phyloP scores from a whole-genome alignment of 129 eudicot species.

The Solidago caesia region DNA sequence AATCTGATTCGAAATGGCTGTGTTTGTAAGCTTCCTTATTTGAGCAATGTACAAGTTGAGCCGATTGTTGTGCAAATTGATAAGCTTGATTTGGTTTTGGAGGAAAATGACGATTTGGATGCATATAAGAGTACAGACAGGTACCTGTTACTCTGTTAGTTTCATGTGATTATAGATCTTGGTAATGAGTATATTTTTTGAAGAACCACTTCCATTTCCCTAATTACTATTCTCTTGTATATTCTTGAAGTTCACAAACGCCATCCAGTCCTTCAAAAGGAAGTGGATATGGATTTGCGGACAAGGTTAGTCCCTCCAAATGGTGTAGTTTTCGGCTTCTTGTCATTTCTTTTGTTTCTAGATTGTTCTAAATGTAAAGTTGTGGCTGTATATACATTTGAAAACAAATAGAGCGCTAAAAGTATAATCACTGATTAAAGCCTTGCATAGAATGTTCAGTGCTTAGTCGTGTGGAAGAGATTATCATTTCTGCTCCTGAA shows the following conservation, averaged over 20 bases:
- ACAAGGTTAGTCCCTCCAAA: slow-evolving; percentile 63
- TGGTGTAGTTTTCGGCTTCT: slow-evolving; percentile 9
- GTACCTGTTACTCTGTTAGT: slow-evolving; percentile 26
- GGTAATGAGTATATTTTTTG: slow-evolving; percentile 1
- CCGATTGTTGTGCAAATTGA: slow-evolving; percentile 95
- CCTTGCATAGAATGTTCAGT: slow-evolving; percentile 6
- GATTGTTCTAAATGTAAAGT: neutral
- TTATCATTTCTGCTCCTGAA: slow-evolving; percentile 9
- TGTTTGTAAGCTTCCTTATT: slow-evolving; percentile 74
- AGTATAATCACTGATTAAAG: slow-evolving; percentile 11
- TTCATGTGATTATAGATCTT: neutral
- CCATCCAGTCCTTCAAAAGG: slow-evolving; percentile 65
- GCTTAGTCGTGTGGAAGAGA: slow-evolving; percentile 8
- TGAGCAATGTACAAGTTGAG: slow-evolving; percentile 88
- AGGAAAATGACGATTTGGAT: slow-evolving; percentile 80
- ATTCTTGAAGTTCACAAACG: slow-evolving; percentile 49
- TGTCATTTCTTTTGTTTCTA: neutral
- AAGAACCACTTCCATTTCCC: neutral
- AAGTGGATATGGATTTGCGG: slow-evolving; percentile 94
- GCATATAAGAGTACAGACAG: slow-evolving; percentile 59
- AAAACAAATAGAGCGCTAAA: slow-evolving; percentile 17
- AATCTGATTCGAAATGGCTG: slow-evolving; percentile 20
- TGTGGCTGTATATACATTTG: slow-evolving; percentile 6
- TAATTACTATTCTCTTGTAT: slow-evolving; percentile 24
- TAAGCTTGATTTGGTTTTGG: slow-evolving; percentile 89